Base-by-base conservation (phyloP, 441 rosid genomes). In the Brassica balearica region DNA sequence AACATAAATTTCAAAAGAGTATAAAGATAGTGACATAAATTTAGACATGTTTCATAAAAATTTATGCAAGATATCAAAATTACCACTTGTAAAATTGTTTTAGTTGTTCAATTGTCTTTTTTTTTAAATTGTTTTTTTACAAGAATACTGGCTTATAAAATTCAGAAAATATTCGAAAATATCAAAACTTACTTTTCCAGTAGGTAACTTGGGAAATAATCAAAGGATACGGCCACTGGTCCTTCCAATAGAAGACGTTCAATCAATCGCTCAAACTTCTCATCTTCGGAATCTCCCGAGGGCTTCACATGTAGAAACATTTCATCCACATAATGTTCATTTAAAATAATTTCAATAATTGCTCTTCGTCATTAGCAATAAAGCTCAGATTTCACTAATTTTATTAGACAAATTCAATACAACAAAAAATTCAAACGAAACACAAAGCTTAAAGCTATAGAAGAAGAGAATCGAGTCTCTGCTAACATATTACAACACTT, bases 191-290 rank as follows among this genome's bases (percentile, higher is more conserved):
- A 48, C 56, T 5, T n/a, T 6, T 2, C 56, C 8, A n/a, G 56
- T 48, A 48, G 17, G 56, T 48, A 48, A 48, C 56, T 48, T 48
- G 56, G 56, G 56, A 48, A 48, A n/a, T 48, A 48, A n/a, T 48
- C 56, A 48, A 48, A 48, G 14, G 56, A 5, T 48, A 12, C 56
- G 17, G 56, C 56, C 56, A 48, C 56, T 5, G 56, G 17, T 48
- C 56, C 56, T 5, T n/a, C 17, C 14, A 48, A 0, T 12, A 48
- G 56, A 48, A 48, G 56, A 48, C 14, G 56, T n/a, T 48, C 56
- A n/a, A 48, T 4, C 14, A 48, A 48, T 48, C 56, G 6, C 17
- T 48, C 56, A 48, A 48, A 48, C 56, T 48, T 48, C 2, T 48
- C 56, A 48, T 48, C 17, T 48, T 48, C 55, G 17, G 55, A 48